Evolutionary conservation across 176 grass and related monocot species (phyloP).

Genomic region (Phoenix dactylifera): DNA sequence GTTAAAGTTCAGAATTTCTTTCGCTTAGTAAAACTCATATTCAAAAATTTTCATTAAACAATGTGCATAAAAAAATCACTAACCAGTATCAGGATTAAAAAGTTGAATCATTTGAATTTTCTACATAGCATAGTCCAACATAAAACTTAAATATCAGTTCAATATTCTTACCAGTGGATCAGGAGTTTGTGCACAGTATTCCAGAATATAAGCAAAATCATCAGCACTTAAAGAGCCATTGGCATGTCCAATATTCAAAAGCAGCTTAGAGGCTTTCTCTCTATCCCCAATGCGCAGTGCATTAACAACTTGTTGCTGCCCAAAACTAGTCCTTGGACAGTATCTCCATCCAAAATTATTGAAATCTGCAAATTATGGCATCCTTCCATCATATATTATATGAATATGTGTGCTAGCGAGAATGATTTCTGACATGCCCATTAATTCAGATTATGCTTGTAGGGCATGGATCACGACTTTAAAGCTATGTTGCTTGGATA

Average conservation of each 20-base stretch:
- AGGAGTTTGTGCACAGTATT: slow-evolving; percentile 61
- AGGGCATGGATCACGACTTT: too few relatives aligned
- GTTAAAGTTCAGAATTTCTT: too few relatives aligned
- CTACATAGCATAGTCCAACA: not conserved
- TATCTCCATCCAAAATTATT: slow-evolving; percentile 22
- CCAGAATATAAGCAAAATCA: slow-evolving; percentile 69
- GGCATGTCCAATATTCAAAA: slow-evolving; percentile 39
- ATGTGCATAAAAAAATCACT: too few relatives aligned
- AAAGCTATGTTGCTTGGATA: too few relatives aligned
- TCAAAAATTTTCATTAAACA: too few relatives aligned
- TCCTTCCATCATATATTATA: too few relatives aligned
- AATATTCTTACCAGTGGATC: slow-evolving; percentile 65
- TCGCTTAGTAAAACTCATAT: too few relatives aligned
- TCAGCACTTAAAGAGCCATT: slow-evolving; percentile 28
- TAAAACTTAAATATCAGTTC: slow-evolving; percentile 2
- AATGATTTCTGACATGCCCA: too few relatives aligned
- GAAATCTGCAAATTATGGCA: slow-evolving; percentile 29
- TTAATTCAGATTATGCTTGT: too few relatives aligned
- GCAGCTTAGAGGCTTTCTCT: slow-evolving; percentile 51
- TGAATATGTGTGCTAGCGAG: too few relatives aligned
- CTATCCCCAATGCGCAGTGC: slow-evolving; percentile 61
- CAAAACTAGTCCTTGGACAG: slow-evolving; percentile 19
- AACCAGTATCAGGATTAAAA: not conserved
- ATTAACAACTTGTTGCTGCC: slow-evolving; percentile 56
- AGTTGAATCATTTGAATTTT: not conserved